Base-by-base conservation (phyloP, 208 protist species). In the Crithidia brevicula region DNA sequence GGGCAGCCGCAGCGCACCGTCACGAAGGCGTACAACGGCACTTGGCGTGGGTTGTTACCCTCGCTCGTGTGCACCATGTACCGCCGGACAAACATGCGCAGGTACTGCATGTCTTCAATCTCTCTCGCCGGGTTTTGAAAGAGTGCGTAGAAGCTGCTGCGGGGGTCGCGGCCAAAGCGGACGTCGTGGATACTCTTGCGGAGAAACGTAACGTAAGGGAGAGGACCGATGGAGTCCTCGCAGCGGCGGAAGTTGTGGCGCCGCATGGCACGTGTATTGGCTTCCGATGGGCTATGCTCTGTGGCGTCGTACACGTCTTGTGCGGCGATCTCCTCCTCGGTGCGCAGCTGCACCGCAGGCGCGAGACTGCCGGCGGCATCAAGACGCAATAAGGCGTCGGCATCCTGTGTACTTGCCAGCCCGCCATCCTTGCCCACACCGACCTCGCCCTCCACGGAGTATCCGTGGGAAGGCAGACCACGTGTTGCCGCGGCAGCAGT, bases 61-160 rank as follows among this genome's bases (percentile, higher is more conserved):
- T 92, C 74, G 67, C 65, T 73, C 30, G 84, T 84, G 67, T 89
- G 84, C 22, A 92, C 86, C 42, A 95, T 76, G 69, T 89, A 95
- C 49, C 89, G 86, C 9, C 89, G 78, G 0, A 77, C 67, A 70
- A 91, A 88, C 89, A 95, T 95, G 33, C 89, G 84, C 34, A 95
- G 73, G 59, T 63, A 86, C 72, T 95, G 86, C 76, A 90, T 82
- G 60, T 95, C 89, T 50, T 82, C 76, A 15, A 78, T 40, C 13
- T 49, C 4, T 62, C 72, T 76, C 9, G 61, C 56, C 0, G 84
- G 82, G 33, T 85, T 51, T 20, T 66, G 54, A 63, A 95, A 90
- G 40, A 94, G 76, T n/a, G 70, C 75, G 64, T 82, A 89, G 67
- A 90, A 88, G 45, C 28, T 59, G 54, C 63, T 78, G 16, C 31